phyloP scores from a whole-genome alignment of 805 yeast species.

The Zygosaccharomyces kombuchaensis region DNA sequence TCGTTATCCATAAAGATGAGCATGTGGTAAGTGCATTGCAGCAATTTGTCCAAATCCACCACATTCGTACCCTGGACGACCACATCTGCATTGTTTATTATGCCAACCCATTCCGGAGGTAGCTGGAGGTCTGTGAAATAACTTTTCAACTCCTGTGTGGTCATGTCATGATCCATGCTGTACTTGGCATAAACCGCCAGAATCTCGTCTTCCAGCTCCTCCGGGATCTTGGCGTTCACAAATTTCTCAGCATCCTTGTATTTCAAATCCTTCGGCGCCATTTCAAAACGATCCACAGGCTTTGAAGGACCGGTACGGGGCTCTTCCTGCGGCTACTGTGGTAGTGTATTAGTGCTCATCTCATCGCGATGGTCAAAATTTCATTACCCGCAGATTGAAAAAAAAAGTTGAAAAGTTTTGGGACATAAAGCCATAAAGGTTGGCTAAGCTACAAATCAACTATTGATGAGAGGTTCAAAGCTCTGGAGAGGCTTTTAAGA shows the following conservation, averaged over 20 bases:
- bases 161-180: slow-evolving; percentile 42
- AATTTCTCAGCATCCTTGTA: slow-evolving; percentile 30
- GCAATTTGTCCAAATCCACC: slow-evolving; percentile 45
- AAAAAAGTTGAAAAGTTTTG: slow-evolving; percentile 3
- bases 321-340: background rate
- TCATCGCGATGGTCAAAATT: background rate
- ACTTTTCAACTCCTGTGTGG: slow-evolving; percentile 25
- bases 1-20: slow-evolving; percentile 40
- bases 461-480: background rate
- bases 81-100: slow-evolving; percentile 31
- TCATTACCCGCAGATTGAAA: slow-evolving; percentile 5
- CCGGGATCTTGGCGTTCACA: slow-evolving; percentile 36
- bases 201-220: slow-evolving; percentile 42
- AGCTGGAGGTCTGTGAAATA: slow-evolving; percentile 34
- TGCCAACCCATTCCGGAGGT: slow-evolving; percentile 30
- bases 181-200: slow-evolving; percentile 41
- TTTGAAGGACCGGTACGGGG: background rate
- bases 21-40: slow-evolving; percentile 40
- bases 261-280: slow-evolving; percentile 11
- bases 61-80: slow-evolving; percentile 40
- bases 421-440: background rate
- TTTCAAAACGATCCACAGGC: background rate
- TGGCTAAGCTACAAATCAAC: background rate
- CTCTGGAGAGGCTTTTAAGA: slow-evolving; percentile 1
- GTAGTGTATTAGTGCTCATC: slow-evolving; percentile 1